These are phyloP conservation scores for Neurospora tetraspora DNA, from an alignment of 495 filamentous ascomycete species.

Conservation along the genomic window DNA sequence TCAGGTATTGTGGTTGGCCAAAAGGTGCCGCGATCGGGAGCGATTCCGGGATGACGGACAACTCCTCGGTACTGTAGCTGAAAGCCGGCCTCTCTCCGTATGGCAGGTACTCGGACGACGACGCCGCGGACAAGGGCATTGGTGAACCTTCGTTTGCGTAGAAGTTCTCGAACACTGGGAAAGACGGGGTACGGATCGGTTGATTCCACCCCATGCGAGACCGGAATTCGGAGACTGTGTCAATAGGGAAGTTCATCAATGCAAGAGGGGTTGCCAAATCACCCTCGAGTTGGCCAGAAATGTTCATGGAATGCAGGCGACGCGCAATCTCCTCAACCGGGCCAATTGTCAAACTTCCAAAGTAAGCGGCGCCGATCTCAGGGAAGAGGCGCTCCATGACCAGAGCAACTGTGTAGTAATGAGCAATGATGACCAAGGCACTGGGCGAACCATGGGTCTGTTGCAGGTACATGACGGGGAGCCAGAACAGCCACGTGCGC, in stretches of 20 bases:
- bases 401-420: conserved; percentile 83
- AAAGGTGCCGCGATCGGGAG: conserved; percentile 40
- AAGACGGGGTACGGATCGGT: conserved; percentile 41
- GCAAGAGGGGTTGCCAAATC: conserved; percentile 40
- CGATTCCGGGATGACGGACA: conserved; percentile 34
- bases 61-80: conserved; percentile 47
- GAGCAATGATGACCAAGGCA: conserved; percentile 71
- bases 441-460: conserved; percentile 48
- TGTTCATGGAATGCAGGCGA: conserved; percentile 42
- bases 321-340: conserved; percentile 72
- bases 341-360: conserved; percentile 63
- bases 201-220: conserved; percentile 51
- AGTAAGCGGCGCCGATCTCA: conserved; percentile 78
- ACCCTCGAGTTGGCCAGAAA: conserved; percentile 32
- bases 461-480: conserved; percentile 62
- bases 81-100: conserved; percentile 43
- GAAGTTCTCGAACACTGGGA: conserved; percentile 41
- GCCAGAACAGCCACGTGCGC: conserved; percentile 90
- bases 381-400: conserved; percentile 85
- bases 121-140: conserved; percentile 25
- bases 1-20: conserved; percentile 40
- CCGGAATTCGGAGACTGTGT: conserved; percentile 51
- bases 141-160: conserved; percentile 31
- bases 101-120: conserved; percentile 27
- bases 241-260: conserved; percentile 54